Base-by-base conservation (phyloP, 768 basidiomycete species). In the Boletus rex-veris region DNA sequence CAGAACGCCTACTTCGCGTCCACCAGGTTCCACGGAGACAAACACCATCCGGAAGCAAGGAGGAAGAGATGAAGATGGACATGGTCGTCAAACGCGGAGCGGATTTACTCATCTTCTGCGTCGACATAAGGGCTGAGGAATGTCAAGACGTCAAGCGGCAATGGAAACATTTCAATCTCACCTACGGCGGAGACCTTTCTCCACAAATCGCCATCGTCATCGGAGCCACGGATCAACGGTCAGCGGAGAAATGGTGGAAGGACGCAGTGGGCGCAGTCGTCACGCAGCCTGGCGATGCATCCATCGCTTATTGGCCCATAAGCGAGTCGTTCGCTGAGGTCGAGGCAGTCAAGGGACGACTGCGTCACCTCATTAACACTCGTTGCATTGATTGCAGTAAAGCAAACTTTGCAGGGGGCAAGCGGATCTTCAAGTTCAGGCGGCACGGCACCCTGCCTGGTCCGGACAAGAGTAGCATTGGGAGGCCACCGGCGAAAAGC, bases 381-480 rank as follows among this genome's bases (percentile, higher is more conserved):
- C 47, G 50, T 30, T 68, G 66, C 53, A 63, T 67, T 12, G 66
- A 66, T 28, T 64, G 59, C 57, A 67, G 54, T 24, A 45, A 64
- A 39, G 53, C 15, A 15, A 50, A 49, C 15, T 40, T 59, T 8
- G 9, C 42, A n/a, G 48, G 39, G 24, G 35, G 47, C 54, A 51
- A 55, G 37, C 52, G 14, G 1, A 43, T 62, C 37, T 67, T 67
- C 42, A 48, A 1, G 28, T 28, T 28, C 28, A 9, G 7, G 28
- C 28, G 41, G 19, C 47, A 40, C n/a, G 18, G 42, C 3, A 41
- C 41, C 35, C 28, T 42, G 31, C 50, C 30, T n/a, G 51, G 38
- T 36, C 31, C 49, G 33, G 47, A 54, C 42, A 58, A 26, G 60
- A 48, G 21, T 33, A 28, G 28, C 7, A 8, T 52, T 5, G 4